Base-by-base conservation (phyloP, 441 rosid species). In the Eutrema salsugineum region DNA sequence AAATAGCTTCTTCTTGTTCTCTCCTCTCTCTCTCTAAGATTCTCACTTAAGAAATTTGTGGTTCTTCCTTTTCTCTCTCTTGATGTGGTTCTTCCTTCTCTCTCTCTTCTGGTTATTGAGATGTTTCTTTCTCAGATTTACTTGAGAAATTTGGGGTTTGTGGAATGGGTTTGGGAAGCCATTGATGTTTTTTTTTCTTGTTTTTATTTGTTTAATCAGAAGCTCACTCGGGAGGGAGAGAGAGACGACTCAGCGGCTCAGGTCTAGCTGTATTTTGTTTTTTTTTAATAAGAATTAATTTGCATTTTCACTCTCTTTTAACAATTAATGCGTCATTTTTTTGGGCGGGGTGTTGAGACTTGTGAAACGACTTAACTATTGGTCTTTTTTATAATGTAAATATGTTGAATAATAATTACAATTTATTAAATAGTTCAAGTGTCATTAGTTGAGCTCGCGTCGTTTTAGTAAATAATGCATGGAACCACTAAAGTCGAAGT, bases 371-470 rank as follows among this genome's bases (percentile, higher is more conserved):
- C 71, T 64, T 49, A 1, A 1, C 58, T 7, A 46, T 20, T 49
- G 70, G 70, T 65, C 58, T 48, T 65, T 64, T 15, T 47, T 5
- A 0, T 16, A 10, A 20, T 63, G n/a, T 15, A 32, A 33, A 63
- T 3, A 53, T 48, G 49, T 14, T 15, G 65, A 36, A 48, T 24
- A 69, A 5, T 53, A 43, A 24, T 44, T 30, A 32, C 8, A 11
- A 35, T 14, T 22, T 22, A 8, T 17, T 59, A 27, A 70, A n/a
- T n/a, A 27, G 40, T 20, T 39, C 40, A 33, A 63, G 32, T 53
- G 36, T 30, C 32, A 24, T 19, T 17, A 63, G 76, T 64, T 63
- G 65, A 63, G 58, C 43, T 72, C 65, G 33, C 65, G 77, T 64
- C 71, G 57, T 36, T 56, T 47, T 32, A 24, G 8, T 19, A 42